A percentile compares a stretch with the other conserved stretches of the same genome.
phyloP scores from a whole-genome alignment of 495 filamentous ascomycete genomes.

The Talaromyces thailandensis region DNA sequence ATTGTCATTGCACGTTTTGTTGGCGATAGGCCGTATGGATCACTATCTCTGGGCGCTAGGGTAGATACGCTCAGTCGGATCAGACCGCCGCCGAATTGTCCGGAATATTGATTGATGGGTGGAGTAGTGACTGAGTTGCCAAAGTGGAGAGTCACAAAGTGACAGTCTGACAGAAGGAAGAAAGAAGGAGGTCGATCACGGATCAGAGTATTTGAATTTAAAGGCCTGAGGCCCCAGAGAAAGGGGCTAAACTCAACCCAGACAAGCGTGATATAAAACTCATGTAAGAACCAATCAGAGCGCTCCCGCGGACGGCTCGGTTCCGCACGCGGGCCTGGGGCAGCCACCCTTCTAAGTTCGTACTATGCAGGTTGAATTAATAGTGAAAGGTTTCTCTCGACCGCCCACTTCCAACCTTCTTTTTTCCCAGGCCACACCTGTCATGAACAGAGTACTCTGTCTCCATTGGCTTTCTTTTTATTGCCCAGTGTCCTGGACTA shows the following conservation, averaged over 20 bases:
- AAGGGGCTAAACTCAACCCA: not conserved
- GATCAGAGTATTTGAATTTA: no score
- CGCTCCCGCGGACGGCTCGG: not conserved
- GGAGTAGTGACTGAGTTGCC: not conserved
- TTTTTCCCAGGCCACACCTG: no score
- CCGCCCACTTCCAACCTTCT: no score
- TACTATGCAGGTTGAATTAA: no score
- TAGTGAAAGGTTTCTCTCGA: no score
- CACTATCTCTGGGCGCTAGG: not conserved
- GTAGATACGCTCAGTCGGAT: not conserved
- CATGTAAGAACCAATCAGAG: not conserved
- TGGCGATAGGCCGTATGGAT: not conserved
- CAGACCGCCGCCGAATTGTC: not conserved
- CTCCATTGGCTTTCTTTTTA: no score
- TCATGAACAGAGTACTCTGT: no score
- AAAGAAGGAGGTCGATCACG: not conserved
- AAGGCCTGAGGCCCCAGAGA: no score
- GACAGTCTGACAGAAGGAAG: not conserved
- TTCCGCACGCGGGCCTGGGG: not conserved
- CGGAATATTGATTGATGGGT: not conserved
- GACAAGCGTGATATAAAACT: not conserved
- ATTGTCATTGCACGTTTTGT: not conserved
- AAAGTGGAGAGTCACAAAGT: no score
- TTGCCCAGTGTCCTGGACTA: no score
- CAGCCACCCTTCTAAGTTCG: not conserved